A percentile compares a stretch with the other conserved stretches of the same genome.
Conservation (phyloP, 2,329 filamentous ascomycete species). For the Cercospora sesami region DNA sequence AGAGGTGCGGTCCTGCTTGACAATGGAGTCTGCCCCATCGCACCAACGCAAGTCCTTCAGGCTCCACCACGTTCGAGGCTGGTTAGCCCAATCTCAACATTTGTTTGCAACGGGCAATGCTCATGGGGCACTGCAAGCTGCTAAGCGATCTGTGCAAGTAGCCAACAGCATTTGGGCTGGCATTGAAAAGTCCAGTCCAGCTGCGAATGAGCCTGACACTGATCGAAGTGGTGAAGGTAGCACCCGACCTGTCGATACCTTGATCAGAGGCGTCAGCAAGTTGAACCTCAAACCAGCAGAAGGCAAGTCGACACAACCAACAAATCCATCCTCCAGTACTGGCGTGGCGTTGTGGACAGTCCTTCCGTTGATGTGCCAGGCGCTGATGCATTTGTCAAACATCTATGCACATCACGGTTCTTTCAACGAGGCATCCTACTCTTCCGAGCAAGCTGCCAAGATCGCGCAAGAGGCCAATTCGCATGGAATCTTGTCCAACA, state of each 20-base stretch:
- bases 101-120: slow-evolving; percentile 22
- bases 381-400: slow-evolving; percentile 70
- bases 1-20: slow-evolving; percentile 20
- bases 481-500: slow-evolving; percentile 19
- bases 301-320: slow-evolving; percentile 15
- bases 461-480: slow-evolving; percentile 57
- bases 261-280: slow-evolving; percentile 37
- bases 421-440: slow-evolving; percentile 84
- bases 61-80: slow-evolving; percentile 31
- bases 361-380: slow-evolving; percentile 69
- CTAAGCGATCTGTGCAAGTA: slow-evolving; percentile 33
- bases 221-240: slow-evolving; percentile 20
- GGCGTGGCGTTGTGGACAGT: slow-evolving; percentile 78
- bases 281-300: slow-evolving; percentile 40
- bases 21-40: slow-evolving; percentile 22
- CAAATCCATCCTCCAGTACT: slow-evolving; percentile 40
- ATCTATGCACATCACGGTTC: slow-evolving; percentile 82
- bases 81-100: slow-evolving; percentile 34
- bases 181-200: slow-evolving; percentile 23
- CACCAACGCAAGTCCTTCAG: slow-evolving; percentile 29
- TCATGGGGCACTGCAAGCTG: slow-evolving; percentile 31
- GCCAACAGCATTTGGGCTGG: slow-evolving; percentile 34
- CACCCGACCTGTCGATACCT: slow-evolving; percentile 15
- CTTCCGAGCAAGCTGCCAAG: slow-evolving; percentile 78
- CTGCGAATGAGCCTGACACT: neutral